phyloP scores from a whole-genome alignment of 164 flowering plant genomes.

The Kingdonia uniflora region DNA sequence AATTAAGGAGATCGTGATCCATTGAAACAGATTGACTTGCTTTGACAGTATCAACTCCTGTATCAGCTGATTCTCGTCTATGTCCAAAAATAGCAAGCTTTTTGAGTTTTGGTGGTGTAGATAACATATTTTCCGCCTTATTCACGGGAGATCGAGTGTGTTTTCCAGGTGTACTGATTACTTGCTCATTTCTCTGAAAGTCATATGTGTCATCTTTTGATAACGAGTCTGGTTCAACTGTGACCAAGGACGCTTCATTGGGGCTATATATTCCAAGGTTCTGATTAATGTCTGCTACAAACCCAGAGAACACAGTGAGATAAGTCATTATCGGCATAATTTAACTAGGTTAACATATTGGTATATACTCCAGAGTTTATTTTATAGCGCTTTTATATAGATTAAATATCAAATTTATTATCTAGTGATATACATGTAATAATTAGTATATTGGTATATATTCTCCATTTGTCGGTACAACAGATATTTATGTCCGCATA shows the following conservation, averaged over 20 bases:
- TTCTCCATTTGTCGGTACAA: too few relatives aligned
- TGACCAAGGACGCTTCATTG: constrained; percentile 4
- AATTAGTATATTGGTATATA: too few relatives aligned
- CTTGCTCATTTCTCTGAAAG: constrained; percentile 10
- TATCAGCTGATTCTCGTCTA: constrained; percentile 10
- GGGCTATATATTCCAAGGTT: constrained; percentile 8
- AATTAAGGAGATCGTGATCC: constrained; percentile 10
- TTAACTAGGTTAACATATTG: constrained; percentile 2
- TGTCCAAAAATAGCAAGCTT: constrained; percentile 6
- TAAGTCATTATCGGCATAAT: constrained; percentile 4
- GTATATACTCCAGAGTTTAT: background rate
- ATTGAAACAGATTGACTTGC: constrained; percentile 9
- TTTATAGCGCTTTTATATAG: too few relatives aligned
- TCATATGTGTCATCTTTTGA: constrained; percentile 9
- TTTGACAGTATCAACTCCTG: constrained; percentile 8
- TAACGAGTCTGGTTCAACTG: constrained; percentile 20
- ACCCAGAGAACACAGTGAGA: constrained; percentile 14
- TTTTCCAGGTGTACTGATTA: constrained; percentile 9
- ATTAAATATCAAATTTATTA: too few relatives aligned
- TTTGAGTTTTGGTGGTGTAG: constrained; percentile 13
- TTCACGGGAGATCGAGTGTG: constrained; percentile 21
- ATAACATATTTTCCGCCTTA: constrained; percentile 14
- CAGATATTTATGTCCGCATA: too few relatives aligned
- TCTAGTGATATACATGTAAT: too few relatives aligned
- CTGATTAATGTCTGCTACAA: constrained; percentile 13